Base-by-base conservation (phyloP, 2,329 filamentous ascomycete genomes). In the Neopestalotiopsis sp. region DNA sequence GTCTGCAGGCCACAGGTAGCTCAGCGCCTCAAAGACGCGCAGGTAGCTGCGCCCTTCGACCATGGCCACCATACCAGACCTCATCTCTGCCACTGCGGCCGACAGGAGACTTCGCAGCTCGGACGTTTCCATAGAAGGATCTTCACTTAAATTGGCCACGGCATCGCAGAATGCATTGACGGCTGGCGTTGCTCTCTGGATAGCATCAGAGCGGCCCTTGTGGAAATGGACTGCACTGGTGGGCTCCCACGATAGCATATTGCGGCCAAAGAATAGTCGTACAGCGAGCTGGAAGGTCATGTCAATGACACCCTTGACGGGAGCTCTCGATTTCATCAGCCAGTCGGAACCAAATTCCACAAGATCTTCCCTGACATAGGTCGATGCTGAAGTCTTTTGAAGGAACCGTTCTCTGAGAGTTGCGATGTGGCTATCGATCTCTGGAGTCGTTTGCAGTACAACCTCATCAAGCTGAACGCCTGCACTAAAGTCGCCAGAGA, bases 231-330 rank as follows among this genome's bases (percentile, higher is more conserved):
- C 67, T 0, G n/a, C 42, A 17, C 62, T 68, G 17, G 49, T 66
- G 6, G 67, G 63, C 63, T 68, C 67, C 67, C 67, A 68, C 2
- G 67, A 68, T 24, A 28, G 4, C 62, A 68, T 68, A 56, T 66
- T 68, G 10, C 34, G 67, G 10, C 63, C 63, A 28, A 66, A 68
- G 62, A 68, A 68, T 9, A 68, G 32, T 12, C 67, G 67, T 7
- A 68, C 9, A n/a, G 62, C 67, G 10, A 68, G 67, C 40, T 68
- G 67, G 57, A 66, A 68, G 14, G 63, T 68, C 53, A 68, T 20
- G 24, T 68, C 67, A 61, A 68, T 66, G 63, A 68, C 67, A 34
- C 53, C 62, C 42, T 68, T 68, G 24, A 62, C 63, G 10, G 67
- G 67, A 7, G 45, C 32, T 34, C 63, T 24, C 17, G 67, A 66